Evolutionary conservation across 257 asterid species (phyloP).

Genomic region (Capsicum pubescens): DNA sequence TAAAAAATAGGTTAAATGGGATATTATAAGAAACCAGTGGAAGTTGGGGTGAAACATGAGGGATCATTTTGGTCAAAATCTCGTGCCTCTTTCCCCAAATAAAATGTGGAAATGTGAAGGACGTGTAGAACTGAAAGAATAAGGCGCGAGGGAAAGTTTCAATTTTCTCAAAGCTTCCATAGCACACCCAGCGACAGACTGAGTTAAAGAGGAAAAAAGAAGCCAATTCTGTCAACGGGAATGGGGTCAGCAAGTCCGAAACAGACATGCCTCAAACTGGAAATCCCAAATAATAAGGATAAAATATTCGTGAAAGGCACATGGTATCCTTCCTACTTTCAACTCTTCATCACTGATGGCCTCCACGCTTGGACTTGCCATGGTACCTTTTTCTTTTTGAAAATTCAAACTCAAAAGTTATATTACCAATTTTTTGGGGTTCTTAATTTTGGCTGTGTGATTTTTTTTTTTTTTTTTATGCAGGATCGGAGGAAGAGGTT

Average conservation of each 20-base stretch:
- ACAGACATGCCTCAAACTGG: conserved; percentile 84
- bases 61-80: too few relatives aligned
- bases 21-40: too few relatives aligned
- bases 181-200: too few relatives aligned
- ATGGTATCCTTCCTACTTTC: conserved; percentile 75
- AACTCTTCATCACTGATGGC: conserved; percentile 73
- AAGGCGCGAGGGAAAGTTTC: too few relatives aligned
- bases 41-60: too few relatives aligned
- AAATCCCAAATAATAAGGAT: conserved; percentile 46
- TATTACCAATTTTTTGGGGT: background rate
- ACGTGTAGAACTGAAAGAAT: too few relatives aligned
- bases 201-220: too few relatives aligned
- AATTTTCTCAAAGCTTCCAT: too few relatives aligned
- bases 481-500: conserved; percentile 87
- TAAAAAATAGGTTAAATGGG: too few relatives aligned
- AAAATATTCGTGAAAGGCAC: conserved; percentile 83
- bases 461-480: background rate
- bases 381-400: conserved; percentile 42
- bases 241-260: conserved; percentile 45
- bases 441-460: background rate
- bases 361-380: conserved; percentile 75
- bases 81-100: too few relatives aligned
- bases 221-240: too few relatives aligned
- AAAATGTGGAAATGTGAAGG: too few relatives aligned
- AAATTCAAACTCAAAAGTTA: background rate